Base-by-base conservation (phyloP, 2,329 filamentous ascomycete genomes). In the Beauveria brongniartii region DNA sequence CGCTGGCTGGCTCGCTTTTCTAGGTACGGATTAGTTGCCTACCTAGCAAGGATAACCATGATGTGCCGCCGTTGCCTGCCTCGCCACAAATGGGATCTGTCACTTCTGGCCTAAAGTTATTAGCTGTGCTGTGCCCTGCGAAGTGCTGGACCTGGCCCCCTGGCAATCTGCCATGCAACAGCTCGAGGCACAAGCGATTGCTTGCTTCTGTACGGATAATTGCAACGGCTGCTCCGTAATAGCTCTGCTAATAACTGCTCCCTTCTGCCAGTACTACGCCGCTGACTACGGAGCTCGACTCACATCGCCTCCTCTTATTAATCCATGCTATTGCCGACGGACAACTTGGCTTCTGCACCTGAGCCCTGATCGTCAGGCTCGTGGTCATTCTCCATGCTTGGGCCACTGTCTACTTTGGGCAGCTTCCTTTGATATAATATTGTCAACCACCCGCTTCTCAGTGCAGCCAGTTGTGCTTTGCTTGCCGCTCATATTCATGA, bases 31-130 rank as follows among this genome's bases (percentile, higher is more conserved):
- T 22, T 28, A 37, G 34, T 34, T 34, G 10, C 30, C 46, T 28
- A 37, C 30, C 46, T 28, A 37, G 46, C 59, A 50, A 61, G 59
- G 59, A 56, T 61, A 34, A 43, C 22, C 61, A 64, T 52, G 65
- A 26, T 48, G 43, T 51, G 62, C 58, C 58, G 59, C 30, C 30
- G 12, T 43, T 34, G 28, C 34, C 34, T 52, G 50, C 50, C 63
- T 64, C 54, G 64, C 62, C 64, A 56, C 58, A 64, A 66, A 68
- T 67, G 65, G 67, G 67, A 68, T 68, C 66, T 67, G 62, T 68
- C 67, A 68, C 55, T 54, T 59, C 48, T 50, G 40, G 48, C 10
- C 46, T 16, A 26, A n/a, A 30, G 34, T 37, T 34, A 20, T 37
- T 34, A 20, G 26, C 37, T 18, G 24, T 28, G 34, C 47, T 28